Evolutionary conservation across 2,329 filamentous ascomycete species (phyloP).

Genomic region (Aspergillus unguis): DNA sequence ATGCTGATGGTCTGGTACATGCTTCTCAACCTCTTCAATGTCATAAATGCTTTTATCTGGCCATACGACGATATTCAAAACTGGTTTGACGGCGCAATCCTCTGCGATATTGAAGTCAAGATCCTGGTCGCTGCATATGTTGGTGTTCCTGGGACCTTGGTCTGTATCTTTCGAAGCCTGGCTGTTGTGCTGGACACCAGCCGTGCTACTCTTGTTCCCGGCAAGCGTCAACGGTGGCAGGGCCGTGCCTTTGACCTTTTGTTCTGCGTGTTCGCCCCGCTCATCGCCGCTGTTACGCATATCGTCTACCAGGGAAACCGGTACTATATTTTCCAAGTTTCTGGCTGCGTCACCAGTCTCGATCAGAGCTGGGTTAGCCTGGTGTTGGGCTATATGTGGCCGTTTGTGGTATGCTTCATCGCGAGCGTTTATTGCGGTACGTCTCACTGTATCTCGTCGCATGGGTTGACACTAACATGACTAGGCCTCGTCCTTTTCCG

Average conservation of each 20-base stretch:
- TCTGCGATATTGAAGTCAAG: slow-evolving; percentile 65
- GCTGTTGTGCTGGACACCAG: slow-evolving; percentile 60
- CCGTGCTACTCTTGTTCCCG: slow-evolving; percentile 51
- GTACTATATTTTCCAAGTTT: slow-evolving; percentile 57
- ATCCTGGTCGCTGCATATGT: slow-evolving; percentile 53
- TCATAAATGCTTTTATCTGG: slow-evolving; percentile 65
- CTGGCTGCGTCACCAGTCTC: slow-evolving; percentile 56
- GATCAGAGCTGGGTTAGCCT: slow-evolving; percentile 58
- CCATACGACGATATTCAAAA: slow-evolving; percentile 52
- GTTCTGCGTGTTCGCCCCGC: slow-evolving; percentile 56
- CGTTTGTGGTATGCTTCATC: slow-evolving; percentile 52
- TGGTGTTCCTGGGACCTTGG: slow-evolving; percentile 51
- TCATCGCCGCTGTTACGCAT: slow-evolving; percentile 55
- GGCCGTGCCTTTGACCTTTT: slow-evolving; percentile 51
- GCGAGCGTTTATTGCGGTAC: slow-evolving; percentile 57
- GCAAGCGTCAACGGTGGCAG: slow-evolving; percentile 46
- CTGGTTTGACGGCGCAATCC: slow-evolving; percentile 58
- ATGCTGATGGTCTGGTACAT: slow-evolving; percentile 56
- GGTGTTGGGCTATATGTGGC: slow-evolving; percentile 55
- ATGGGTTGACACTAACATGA: neutral
- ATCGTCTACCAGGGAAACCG: slow-evolving; percentile 59
- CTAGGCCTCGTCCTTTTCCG: slow-evolving; percentile 59
- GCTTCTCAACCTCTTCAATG: slow-evolving; percentile 55
- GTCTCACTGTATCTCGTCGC: slow-evolving; percentile 10
- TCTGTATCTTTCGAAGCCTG: slow-evolving; percentile 60